phyloP scores from a whole-genome alignment of 2,329 filamentous ascomycete species.

The Neonectria sp. region DNA sequence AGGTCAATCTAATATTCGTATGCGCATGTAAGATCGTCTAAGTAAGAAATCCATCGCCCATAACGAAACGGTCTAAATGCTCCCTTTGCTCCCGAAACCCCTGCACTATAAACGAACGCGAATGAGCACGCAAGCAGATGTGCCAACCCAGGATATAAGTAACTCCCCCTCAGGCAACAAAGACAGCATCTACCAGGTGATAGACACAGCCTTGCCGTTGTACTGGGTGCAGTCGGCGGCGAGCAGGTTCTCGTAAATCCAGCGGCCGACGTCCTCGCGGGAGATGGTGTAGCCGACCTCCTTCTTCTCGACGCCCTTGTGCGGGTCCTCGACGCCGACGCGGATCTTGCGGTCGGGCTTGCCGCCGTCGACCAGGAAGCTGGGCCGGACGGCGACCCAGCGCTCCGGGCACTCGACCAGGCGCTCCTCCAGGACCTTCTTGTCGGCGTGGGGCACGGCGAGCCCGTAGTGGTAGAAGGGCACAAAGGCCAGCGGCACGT shows the following conservation, averaged over 20 bases:
- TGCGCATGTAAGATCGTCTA: neutral
- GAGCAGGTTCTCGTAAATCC: slow-evolving; percentile 58
- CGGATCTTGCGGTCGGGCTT: slow-evolving; percentile 43
- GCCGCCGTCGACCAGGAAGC: slow-evolving; percentile 50
- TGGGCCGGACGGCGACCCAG: slow-evolving; percentile 55
- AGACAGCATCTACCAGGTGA: slow-evolving; percentile 46
- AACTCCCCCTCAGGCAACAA: neutral
- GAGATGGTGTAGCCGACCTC: slow-evolving; percentile 60
- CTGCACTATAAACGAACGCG: neutral
- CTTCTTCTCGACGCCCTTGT: slow-evolving; percentile 51
- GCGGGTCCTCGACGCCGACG: slow-evolving; percentile 52
- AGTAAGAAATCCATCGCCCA: neutral
- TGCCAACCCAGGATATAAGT: neutral
- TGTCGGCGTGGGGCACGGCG: slow-evolving; percentile 61
- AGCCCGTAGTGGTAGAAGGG: slow-evolving; percentile 62
- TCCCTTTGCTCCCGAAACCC: neutral
- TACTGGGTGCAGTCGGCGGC: slow-evolving; percentile 34
- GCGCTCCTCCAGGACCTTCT: slow-evolving; percentile 60
- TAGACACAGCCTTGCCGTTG: slow-evolving; percentile 48
- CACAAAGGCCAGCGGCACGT: slow-evolving; percentile 56
- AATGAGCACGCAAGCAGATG: neutral
- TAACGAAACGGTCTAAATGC: neutral
- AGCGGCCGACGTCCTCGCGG: slow-evolving; percentile 59
- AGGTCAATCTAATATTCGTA: neutral
- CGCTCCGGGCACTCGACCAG: slow-evolving; percentile 47